A percentile compares a stretch with the other conserved stretches of the same genome.
phyloP scores from a whole-genome alignment of 1,284 basidiomycete species.

The Wolfiporia cocos region DNA sequence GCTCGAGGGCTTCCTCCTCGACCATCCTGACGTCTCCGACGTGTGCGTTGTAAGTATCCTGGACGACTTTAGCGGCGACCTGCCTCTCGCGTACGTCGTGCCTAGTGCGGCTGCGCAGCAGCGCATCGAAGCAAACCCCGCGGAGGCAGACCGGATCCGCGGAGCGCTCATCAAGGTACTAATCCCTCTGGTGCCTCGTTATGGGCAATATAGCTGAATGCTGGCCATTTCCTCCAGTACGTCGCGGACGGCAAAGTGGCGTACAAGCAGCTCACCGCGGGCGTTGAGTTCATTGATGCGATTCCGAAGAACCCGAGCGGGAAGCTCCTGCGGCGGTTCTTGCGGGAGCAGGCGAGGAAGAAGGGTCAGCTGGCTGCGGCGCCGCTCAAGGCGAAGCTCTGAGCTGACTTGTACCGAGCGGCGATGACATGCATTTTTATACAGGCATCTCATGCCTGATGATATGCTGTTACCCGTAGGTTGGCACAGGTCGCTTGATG shows the following conservation, averaged over 20 bases:
- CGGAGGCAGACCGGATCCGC: conserved; percentile 2
- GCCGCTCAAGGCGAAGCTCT: no score
- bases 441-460: no score
- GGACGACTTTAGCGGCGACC: conserved; percentile 76
- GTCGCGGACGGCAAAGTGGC: conserved; percentile 14
- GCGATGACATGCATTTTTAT: no score
- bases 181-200: neutral
- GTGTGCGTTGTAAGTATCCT: conserved; percentile 70
- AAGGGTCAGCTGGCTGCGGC: no score
- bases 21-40: conserved; percentile 51
- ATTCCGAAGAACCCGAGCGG: conserved; percentile 20
- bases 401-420: no score
- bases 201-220: neutral
- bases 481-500: no score
- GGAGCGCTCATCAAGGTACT: neutral
- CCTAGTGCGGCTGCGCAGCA: conserved; percentile 35
- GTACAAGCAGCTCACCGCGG: conserved; percentile 15
- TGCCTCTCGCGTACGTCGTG: conserved; percentile 69
- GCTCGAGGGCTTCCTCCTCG: conserved; percentile 20
- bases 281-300: conserved; percentile 16
- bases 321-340: conserved; percentile 16
- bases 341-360: conserved; percentile 21
- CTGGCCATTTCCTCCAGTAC: conserved; percentile 15
- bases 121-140: conserved; percentile 5
- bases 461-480: no score